phyloP scores from a whole-genome alignment of 306 rosid species.

The Castanopsis chinensis region DNA sequence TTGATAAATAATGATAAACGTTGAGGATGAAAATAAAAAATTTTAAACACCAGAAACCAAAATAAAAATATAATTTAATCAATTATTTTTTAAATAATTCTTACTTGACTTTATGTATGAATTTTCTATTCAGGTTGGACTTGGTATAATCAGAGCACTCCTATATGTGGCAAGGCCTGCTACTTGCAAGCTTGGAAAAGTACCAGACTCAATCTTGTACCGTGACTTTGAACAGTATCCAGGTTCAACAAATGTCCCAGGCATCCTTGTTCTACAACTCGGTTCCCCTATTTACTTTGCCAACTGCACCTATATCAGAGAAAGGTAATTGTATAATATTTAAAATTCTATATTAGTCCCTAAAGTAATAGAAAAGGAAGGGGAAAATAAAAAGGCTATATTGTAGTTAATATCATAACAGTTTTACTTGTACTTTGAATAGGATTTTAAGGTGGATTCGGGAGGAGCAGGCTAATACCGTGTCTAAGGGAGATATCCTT shows the following conservation, averaged over 20 bases:
- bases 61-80: too few species aligned
- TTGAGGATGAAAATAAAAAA: too few species aligned
- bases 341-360: background rate
- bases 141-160: conserved; percentile 69
- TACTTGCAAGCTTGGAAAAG: conserved; percentile 69
- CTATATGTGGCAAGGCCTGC: conserved; percentile 85
- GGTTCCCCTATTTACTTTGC: conserved; percentile 93
- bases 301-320: conserved; percentile 60
- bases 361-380: background rate
- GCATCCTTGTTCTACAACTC: conserved; percentile 58
- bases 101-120: background rate
- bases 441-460: conserved; percentile 77
- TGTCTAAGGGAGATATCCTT: conserved; percentile 21
- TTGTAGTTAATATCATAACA: background rate
- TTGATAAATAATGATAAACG: too few species aligned
- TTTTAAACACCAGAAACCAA: too few species aligned
- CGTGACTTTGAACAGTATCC: conserved; percentile 73
- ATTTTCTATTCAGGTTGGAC: conserved; percentile 47
- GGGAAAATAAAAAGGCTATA: background rate
- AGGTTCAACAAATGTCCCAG: conserved; percentile 28
- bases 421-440: conserved; percentile 1
- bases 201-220: conserved; percentile 43
- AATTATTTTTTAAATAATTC: too few species aligned
- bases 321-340: conserved; percentile 45
- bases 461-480: conserved; percentile 35